A percentile compares a stretch with the other conserved stretches of the same genome.
These are phyloP conservation scores for Aspergillus incahuasiensis DNA, from an alignment of 495 filamentous ascomycete species.

Conservation along the genomic window DNA sequence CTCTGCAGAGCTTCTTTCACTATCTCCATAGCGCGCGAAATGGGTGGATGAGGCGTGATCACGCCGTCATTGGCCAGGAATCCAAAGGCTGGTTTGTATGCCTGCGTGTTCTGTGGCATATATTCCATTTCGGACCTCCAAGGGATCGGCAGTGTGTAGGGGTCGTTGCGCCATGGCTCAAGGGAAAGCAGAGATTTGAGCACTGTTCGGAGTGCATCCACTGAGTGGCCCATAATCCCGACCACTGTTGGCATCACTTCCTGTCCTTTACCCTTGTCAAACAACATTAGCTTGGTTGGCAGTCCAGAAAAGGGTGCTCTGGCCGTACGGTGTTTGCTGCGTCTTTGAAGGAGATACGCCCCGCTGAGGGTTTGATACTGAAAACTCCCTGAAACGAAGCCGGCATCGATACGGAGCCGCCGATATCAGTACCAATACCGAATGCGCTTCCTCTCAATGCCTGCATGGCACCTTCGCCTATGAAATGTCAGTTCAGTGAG, in stretches of 20 bases:
- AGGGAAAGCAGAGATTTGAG: constrained; percentile 3
- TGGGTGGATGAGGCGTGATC: constrained; percentile 5
- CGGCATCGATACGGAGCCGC: constrained; percentile 6
- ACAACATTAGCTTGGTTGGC: neutral
- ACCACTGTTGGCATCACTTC: constrained; percentile 8
- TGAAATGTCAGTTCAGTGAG: neutral
- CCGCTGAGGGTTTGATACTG: constrained; percentile 8
- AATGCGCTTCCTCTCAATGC: constrained; percentile 8
- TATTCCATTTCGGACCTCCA: constrained; percentile 9
- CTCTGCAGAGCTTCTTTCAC: constrained; percentile 2
- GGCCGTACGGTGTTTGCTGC: constrained; percentile 7
- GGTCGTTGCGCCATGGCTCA: constrained; percentile 5
- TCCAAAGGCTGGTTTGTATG: constrained; percentile 7
- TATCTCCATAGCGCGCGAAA: constrained; percentile 8
- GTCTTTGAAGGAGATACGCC: constrained; percentile 9
- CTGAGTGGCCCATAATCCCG: constrained; percentile 6
- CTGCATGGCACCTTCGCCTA: constrained; percentile 10
- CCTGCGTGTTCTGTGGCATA: neutral
- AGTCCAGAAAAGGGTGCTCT: neutral
- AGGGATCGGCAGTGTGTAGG: constrained; percentile 3
- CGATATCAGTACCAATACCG: constrained; percentile 8
- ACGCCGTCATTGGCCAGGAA: constrained; percentile 7
- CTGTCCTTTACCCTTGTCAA: constrained; percentile 4
- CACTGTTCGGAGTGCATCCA: neutral
- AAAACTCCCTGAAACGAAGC: constrained; percentile 5